phyloP scores from a whole-genome alignment of 768 basidiomycete species.

The Trametes villosa region DNA sequence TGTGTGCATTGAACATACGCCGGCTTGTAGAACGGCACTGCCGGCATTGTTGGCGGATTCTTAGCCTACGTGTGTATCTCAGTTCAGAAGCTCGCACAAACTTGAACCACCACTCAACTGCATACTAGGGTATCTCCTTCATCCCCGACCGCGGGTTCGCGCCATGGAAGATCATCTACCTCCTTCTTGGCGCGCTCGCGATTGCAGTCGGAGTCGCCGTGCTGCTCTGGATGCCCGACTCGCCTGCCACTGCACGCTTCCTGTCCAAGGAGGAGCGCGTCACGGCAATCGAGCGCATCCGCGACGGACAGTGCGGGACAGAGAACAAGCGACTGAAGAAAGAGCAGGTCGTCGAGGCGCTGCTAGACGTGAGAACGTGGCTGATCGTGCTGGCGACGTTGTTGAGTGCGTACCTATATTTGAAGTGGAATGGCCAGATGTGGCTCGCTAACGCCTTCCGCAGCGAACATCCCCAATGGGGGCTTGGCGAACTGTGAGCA shows the following conservation, averaged over 20 bases:
- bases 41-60: slow-evolving; percentile 60
- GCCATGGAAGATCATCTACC: slow-evolving; percentile 65
- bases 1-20: not conserved
- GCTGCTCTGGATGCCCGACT: slow-evolving; percentile 67
- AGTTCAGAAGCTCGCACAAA: not conserved
- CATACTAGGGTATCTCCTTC: slow-evolving; percentile 24
- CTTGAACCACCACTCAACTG: not conserved
- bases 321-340: slow-evolving; percentile 65
- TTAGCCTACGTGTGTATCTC: slow-evolving; percentile 50
- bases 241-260: slow-evolving; percentile 61
- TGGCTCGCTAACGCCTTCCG: not conserved
- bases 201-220: slow-evolving; percentile 60
- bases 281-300: slow-evolving; percentile 66
- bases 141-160: slow-evolving; percentile 39
- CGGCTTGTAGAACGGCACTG: slow-evolving; percentile 23
- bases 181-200: slow-evolving; percentile 63
- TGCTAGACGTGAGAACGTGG: slow-evolving; percentile 65
- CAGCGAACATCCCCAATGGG: slow-evolving; percentile 73
- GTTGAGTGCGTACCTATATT: slow-evolving; percentile 48
- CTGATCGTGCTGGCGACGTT: slow-evolving; percentile 64
- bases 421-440: not conserved
- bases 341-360: slow-evolving; percentile 60
- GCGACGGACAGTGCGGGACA: slow-evolving; percentile 67
- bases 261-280: slow-evolving; percentile 63
- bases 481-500: slow-evolving; percentile 64